Conservation (phyloP, 129 eudicot genomes). For the sunflower (Helianthus annuus) region DNA sequence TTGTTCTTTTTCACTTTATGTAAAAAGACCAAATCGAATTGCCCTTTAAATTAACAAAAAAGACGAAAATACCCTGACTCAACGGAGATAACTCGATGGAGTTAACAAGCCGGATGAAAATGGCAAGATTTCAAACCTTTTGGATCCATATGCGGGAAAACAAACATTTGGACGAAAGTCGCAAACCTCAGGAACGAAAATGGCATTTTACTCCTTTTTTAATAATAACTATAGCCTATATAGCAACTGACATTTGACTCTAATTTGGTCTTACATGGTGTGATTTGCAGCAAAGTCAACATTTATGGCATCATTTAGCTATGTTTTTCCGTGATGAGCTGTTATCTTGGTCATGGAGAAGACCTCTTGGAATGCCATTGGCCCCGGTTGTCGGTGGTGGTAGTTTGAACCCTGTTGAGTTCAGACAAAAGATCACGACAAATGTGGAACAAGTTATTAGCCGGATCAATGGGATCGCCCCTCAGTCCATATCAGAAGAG, state of each 20-base stretch:
- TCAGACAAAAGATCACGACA: constrained; percentile 74
- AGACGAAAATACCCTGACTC: too few species aligned
- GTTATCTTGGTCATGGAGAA: constrained; percentile 98
- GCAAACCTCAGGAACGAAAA: too few species aligned
- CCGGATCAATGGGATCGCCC: constrained; percentile 82
- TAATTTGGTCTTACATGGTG: constrained; percentile 8
- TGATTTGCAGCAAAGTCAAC: constrained; percentile 85
- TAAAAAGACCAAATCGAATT: too few species aligned
- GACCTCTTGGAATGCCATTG: constrained; percentile 83
- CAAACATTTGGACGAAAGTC: too few species aligned
- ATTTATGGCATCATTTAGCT: constrained; percentile 91
- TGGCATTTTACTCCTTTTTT: too few species aligned
- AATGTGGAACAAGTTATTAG: constrained; percentile 81
- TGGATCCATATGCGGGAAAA: too few species aligned
- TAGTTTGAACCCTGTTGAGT: constrained; percentile 73
- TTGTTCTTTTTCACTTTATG: too few species aligned
- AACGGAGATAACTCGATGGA: too few species aligned
- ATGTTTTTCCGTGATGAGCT: constrained; percentile 99
- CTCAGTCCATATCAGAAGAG: constrained; percentile 90
- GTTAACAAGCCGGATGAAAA: too few species aligned
- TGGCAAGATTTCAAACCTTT: too few species aligned
- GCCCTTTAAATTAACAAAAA: too few species aligned
- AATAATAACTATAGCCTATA: background rate
- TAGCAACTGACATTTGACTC: background rate
- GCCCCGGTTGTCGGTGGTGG: constrained; percentile 81